Base-by-base conservation (phyloP, 345 rosid species). In the Anastatica hierochuntica region DNA sequence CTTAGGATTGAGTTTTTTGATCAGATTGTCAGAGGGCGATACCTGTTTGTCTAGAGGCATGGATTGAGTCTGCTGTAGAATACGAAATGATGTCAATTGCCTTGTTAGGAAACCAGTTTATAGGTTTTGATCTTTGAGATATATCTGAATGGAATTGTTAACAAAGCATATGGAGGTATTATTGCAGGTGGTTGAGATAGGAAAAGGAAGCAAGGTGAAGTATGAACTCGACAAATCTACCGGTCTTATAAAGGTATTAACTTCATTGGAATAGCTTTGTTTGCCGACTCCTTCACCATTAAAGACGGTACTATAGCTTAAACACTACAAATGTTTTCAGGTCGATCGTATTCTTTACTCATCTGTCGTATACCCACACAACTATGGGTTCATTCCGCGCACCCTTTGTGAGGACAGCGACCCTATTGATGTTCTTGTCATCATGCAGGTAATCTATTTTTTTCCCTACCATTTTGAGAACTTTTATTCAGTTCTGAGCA, bases 321-420 rank as follows among this genome's bases (percentile, higher is more conserved):
- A 13, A 12, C 46, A 29, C 23, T 33, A 10, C 6, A 8, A 30
- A 30, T 23, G 19, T 74, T 16, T 43, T 54, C 66, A 94, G 99
- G 99, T 94, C 7, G 99, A 88, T 60, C 86, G 99, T 10, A 38
- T 94, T 35, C 77, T 94, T 13, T 94, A 94, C 71, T 94, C 99
- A 27, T 94, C 99, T 1, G 94, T 85, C 23, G 99, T 94, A 62
- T 94, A 94, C 62, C 99, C 99, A 56, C 99, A 94, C 79, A 94
- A 94, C 77, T 94, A 94, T 42, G 99, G 99, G 42, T 94, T 94
- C 78, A 80, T 94, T 40, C 97, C 99, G 19, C 97, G 95, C 51
- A 85, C 99, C 13, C 84, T 94, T 61, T 88, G 99, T 54, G 97
- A 94, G 74, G 97, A 94, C 70, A 85, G 71, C 41, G 99, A 94